Evolutionary conservation across 164 flowering plant genomes (phyloP), one percentile per base, ranked within the genome.

Genomic region (Berberis vulgaris): DNA sequence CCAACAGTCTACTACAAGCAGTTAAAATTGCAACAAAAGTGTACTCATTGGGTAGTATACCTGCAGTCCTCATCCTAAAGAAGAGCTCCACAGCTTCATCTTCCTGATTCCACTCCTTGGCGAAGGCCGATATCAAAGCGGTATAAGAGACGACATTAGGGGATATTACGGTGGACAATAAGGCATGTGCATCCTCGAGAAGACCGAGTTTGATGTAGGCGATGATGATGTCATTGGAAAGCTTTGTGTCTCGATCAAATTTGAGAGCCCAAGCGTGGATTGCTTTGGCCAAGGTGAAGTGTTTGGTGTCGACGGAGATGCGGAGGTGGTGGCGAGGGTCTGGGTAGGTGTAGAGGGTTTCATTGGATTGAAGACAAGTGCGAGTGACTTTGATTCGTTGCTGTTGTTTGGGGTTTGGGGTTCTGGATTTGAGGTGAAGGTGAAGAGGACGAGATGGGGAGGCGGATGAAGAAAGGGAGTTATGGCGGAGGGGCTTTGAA

Each of bases 41-140:
- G 59, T 68, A 89, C 69, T 79, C 95, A 63, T 87, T 87, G 12
- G 91, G 93, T 60, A 85, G 84, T 71, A 88, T 74, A 66, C 86
- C 89, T 3, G 75, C 72, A n/a, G 39, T 54, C 56, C 81, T 73
- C 98, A 94, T 91, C 71, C 60, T 65, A 49, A 78, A 61, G 69
- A 88, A 94, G 10, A 90, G 69, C 43, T 60, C 60, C 1, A 86
- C 39, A 0, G 95, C 95, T 54, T 86, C 79, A 5, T 4, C 2
- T 57, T 78, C 95, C 1, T 71, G 63, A 42, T 65, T 54, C 6
- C 71, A 74, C 72, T 26, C 26, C 26, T 86, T 94, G 9, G 89
- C 90, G 42, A 81, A 80, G 40, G 79, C 82, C 6, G 92, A 84
- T 57, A 94, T 74, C 54, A 87, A 5, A 1, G 96, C 71, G 2